Percentiles rank a stretch among this genome's conserved stretches.
Conservation (phyloP, 306 rosid genomes). For the Quercus alba region DNA sequence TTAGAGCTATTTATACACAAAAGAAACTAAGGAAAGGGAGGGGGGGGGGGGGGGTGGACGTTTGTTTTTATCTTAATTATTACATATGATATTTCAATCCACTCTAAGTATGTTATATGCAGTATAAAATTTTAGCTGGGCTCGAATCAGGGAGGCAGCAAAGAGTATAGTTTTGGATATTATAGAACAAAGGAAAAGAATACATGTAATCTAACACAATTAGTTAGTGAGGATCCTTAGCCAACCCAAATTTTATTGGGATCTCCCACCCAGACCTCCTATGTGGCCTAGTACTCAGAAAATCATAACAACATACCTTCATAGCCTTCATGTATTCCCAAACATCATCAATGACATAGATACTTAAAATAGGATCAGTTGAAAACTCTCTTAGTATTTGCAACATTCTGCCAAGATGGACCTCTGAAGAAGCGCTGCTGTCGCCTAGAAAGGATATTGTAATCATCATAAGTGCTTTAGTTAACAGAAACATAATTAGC, state of each 20-base stretch:
- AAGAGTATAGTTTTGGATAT: too few relatives aligned
- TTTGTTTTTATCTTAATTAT: neutral
- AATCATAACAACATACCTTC: constrained; percentile 52
- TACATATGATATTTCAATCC: neutral
- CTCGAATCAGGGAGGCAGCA: neutral
- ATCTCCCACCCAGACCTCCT: constrained; percentile 4
- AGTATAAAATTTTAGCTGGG: neutral
- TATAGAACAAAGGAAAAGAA: too few relatives aligned
- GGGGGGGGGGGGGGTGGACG: too few relatives aligned
- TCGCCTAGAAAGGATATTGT: constrained; percentile 54
- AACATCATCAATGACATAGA: constrained; percentile 92
- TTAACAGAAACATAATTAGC: constrained; percentile 23
- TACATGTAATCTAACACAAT: too few relatives aligned
- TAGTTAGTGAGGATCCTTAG: too few relatives aligned
- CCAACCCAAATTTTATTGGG: neutral
- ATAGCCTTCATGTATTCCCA: constrained; percentile 98
- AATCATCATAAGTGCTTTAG: constrained; percentile 13
- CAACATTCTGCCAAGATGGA: constrained; percentile 85
- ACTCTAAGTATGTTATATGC: neutral
- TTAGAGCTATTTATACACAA: neutral
- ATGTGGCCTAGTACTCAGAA: constrained; percentile 3
- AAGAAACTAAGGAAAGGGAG: too few relatives aligned
- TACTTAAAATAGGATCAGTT: constrained; percentile 78
- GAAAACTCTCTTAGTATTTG: constrained; percentile 92
- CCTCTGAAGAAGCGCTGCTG: constrained; percentile 66